Conservation (phyloP, 441 rosid species). For the Heliophila coronopifolia region DNA sequence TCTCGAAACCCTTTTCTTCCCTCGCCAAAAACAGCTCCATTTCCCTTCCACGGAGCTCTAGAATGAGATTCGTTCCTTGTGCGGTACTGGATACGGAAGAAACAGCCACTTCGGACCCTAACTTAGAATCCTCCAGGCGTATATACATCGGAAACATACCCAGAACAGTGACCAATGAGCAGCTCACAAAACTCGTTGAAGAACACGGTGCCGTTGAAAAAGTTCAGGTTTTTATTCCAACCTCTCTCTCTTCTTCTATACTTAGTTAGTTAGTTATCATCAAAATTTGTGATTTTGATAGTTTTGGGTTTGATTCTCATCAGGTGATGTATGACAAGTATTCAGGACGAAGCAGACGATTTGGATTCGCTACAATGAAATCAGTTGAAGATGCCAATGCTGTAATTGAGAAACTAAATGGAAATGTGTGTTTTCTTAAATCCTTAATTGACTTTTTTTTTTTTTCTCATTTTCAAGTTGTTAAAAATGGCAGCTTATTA, state of each 20-base stretch:
- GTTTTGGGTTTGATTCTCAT: background rate
- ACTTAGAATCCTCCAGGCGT: constrained; percentile 50
- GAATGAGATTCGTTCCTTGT: constrained; percentile 25
- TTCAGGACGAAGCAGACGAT: constrained; percentile 70
- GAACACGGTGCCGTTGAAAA: constrained; percentile 82
- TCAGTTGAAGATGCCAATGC: constrained; percentile 77
- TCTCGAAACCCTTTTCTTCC: constrained; percentile 4
- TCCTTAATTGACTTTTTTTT: background rate
- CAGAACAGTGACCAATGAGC: constrained; percentile 47
- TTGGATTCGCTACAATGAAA: constrained; percentile 86
- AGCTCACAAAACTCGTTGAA: constrained; percentile 58
- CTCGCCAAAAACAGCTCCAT: constrained; percentile 7
- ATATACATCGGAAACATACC: constrained; percentile 85
- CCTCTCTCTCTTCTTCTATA: background rate
- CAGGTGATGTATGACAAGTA: constrained; percentile 91
- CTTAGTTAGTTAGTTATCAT: background rate
- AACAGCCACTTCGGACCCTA: constrained; percentile 33
- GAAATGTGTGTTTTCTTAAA: constrained; percentile 44
- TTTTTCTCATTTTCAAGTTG: background rate
- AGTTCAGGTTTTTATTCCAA: constrained; percentile 49
- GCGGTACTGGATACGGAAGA: constrained; percentile 51
- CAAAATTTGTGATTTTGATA: background rate
- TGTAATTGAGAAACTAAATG: constrained; percentile 71
- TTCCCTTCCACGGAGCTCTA: constrained; percentile 27
- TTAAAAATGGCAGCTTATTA: background rate